phyloP scores from a whole-genome alignment of 495 filamentous ascomycete species.

The Penicillium fimorum region DNA sequence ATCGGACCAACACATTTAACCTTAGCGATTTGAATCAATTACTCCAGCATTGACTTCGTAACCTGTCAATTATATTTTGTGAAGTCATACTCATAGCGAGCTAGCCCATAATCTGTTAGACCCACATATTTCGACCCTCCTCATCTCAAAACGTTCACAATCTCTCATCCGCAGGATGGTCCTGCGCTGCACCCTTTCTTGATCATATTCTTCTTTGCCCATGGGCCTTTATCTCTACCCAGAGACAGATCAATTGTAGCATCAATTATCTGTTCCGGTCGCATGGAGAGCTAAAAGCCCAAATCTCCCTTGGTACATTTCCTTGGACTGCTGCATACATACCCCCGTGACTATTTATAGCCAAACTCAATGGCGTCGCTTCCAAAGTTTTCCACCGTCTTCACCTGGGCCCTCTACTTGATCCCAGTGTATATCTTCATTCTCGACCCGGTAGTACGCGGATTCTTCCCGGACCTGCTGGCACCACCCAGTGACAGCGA shows the following conservation, averaged over 20 bases:
- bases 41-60: not conserved
- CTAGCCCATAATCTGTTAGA: not conserved
- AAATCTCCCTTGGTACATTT: not conserved
- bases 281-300: not conserved
- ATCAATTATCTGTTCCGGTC: not conserved
- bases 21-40: too few species aligned
- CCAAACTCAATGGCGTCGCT: constrained; percentile 22
- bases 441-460: constrained; percentile 24
- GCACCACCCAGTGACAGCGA: constrained; percentile 12
- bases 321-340: constrained; percentile 3
- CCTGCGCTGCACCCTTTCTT: not conserved
- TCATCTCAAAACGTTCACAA: constrained; percentile 3
- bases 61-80: not conserved
- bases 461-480: constrained; percentile 10
- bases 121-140: constrained; percentile 5
- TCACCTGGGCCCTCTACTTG: constrained; percentile 41
- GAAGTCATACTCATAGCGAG: not conserved
- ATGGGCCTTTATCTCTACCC: not conserved
- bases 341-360: not conserved
- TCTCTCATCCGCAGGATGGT: not conserved
- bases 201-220: not conserved
- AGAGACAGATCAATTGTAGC: not conserved
- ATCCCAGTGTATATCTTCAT: constrained; percentile 43
- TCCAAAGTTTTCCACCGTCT: constrained; percentile 31
- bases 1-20: too few species aligned